These are phyloP conservation scores for Gastrodia elata DNA, from an alignment of 106 monocot species.

Conservation along the genomic window DNA sequence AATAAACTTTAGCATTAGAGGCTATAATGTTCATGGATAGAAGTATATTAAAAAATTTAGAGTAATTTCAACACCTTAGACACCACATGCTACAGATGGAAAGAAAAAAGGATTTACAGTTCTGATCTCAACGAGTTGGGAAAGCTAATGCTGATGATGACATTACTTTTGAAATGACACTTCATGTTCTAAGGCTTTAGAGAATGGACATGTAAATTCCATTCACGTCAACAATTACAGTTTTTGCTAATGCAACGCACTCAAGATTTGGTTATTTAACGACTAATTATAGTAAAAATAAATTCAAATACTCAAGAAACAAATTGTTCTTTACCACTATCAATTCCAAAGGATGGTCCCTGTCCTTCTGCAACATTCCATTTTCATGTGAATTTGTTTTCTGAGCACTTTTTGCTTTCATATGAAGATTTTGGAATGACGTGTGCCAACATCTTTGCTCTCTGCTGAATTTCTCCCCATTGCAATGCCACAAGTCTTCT, in stretches of 20 bases:
- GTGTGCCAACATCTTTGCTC: conserved; percentile 92
- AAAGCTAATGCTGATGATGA: too few species aligned
- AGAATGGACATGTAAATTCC: too few species aligned
- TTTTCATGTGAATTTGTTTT: conserved; percentile 5
- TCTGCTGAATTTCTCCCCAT: conserved; percentile 32
- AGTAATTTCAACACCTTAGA: too few species aligned
- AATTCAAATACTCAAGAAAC: background rate
- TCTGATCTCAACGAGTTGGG: too few species aligned
- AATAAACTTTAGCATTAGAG: too few species aligned
- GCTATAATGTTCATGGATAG: too few species aligned
- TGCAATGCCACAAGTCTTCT: conserved; percentile 21
- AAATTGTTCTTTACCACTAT: conserved; percentile 35
- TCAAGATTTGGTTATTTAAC: background rate
- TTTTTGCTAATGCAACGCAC: background rate
- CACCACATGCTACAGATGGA: too few species aligned
- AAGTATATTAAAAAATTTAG: too few species aligned
- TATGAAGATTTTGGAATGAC: conserved; percentile 55
- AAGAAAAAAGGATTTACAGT: too few species aligned
- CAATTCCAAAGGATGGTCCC: conserved; percentile 55
- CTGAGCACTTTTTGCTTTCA: conserved; percentile 53
- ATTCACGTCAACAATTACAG: too few species aligned
- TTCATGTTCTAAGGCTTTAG: too few species aligned
- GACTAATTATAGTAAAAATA: background rate
- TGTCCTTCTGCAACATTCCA: conserved; percentile 3
- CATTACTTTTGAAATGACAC: too few species aligned